Evolutionary conservation across 148 eudicot genomes (phyloP).

Genomic region (Silene uniflora): DNA sequence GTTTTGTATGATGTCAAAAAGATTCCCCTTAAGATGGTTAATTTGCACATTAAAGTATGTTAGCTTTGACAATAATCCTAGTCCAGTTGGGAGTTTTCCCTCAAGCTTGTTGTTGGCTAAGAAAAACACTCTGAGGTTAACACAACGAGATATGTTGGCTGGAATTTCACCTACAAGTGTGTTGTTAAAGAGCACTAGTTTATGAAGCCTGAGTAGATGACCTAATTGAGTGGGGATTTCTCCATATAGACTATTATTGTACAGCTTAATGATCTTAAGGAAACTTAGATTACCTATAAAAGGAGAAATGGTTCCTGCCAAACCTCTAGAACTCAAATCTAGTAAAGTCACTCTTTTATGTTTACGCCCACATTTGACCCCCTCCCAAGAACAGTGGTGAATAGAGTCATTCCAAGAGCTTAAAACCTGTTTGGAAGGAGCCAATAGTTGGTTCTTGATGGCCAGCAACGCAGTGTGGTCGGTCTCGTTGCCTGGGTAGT

Average conservation of each 20-base stretch:
- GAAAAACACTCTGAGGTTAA: slow-evolving; percentile 13
- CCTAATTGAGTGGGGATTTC: slow-evolving; percentile 24
- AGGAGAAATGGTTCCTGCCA: slow-evolving; percentile 36
- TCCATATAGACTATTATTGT: slow-evolving; percentile 2
- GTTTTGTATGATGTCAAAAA: slow-evolving; percentile 9
- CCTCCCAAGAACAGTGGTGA: slow-evolving; percentile 28
- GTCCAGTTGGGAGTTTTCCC: slow-evolving; percentile 35
- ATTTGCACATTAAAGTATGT: neutral
- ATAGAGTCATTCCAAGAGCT: slow-evolving; percentile 42
- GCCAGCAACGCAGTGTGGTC: slow-evolving; percentile 31
- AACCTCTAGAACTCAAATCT: slow-evolving; percentile 13
- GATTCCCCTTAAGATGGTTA: slow-evolving; percentile 32
- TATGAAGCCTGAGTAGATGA: slow-evolving; percentile 17
- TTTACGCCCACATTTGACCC: slow-evolving; percentile 23
- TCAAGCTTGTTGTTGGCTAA: slow-evolving; percentile 18
- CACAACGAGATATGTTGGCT: slow-evolving; percentile 25
- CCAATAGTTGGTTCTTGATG: slow-evolving; percentile 30
- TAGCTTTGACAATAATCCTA: slow-evolving; percentile 26
- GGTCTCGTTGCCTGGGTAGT: slow-evolving; percentile 12
- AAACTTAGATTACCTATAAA: slow-evolving; percentile 34
- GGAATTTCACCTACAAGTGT: slow-evolving; percentile 33
- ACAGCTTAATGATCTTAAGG: neutral
- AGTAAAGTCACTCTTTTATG: slow-evolving; percentile 28
- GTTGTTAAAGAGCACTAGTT: slow-evolving; percentile 23
- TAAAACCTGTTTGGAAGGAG: slow-evolving; percentile 15